Percentiles rank a stretch among this genome's conserved stretches.
Evolutionary conservation across 163 green algal species (phyloP).

Genomic region (Chlamydomonas reinhardtii): DNA sequence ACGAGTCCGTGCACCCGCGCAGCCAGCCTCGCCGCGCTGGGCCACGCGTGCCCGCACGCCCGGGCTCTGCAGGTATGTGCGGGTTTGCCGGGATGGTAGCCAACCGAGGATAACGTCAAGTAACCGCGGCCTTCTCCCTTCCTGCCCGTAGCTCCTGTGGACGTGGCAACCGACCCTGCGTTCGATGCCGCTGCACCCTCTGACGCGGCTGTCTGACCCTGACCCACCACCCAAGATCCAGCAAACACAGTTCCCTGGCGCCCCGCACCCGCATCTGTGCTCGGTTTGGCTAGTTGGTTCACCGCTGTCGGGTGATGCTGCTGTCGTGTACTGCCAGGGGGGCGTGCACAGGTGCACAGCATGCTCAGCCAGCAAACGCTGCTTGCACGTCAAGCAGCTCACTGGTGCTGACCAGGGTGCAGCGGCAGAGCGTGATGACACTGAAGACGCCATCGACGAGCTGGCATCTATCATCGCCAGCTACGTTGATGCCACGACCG

Average conservation of each 20-base stretch:
- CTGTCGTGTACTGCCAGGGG: not conserved
- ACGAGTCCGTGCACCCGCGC: not conserved
- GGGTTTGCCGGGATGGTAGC: too few species aligned
- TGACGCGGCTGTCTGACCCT: too few species aligned
- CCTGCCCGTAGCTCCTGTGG: too few species aligned
- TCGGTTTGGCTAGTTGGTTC: not conserved
- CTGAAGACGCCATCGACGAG: not conserved
- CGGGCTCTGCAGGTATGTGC: not conserved
- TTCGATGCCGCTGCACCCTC: too few species aligned
- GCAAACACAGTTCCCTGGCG: too few species aligned
- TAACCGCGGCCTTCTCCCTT: too few species aligned
- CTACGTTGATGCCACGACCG: not conserved
- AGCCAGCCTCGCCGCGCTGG: not conserved
- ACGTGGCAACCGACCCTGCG: too few species aligned
- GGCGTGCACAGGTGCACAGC: not conserved
- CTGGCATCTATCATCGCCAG: not conserved
- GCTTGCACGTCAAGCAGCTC: not conserved
- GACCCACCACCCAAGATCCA: too few species aligned
- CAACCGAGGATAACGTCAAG: too few species aligned
- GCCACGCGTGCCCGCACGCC: not conserved
- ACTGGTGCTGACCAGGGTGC: not conserved
- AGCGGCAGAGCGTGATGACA: not conserved
- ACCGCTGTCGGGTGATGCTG: too few species aligned
- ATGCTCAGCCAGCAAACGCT: not conserved
- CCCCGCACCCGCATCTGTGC: too few species aligned